A percentile compares a stretch with the other conserved stretches of the same genome.
These are phyloP conservation scores for Kandelia obovata DNA, from an alignment of 345 rosid species.

Conservation along the genomic window DNA sequence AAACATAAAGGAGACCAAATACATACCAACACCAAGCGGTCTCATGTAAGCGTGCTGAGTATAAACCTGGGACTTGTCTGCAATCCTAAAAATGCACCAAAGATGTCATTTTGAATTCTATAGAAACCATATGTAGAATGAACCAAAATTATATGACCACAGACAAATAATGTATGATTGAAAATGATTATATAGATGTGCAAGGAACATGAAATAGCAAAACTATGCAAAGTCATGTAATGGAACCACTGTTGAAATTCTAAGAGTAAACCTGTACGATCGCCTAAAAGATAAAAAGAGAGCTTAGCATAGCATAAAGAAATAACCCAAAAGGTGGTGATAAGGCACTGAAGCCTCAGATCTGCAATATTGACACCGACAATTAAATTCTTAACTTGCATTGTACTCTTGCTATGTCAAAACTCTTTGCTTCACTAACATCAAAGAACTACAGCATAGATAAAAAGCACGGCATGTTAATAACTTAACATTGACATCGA, in stretches of 20 bases:
- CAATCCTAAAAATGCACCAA: conserved; percentile 58
- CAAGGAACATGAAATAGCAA: neutral
- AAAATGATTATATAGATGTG: neutral
- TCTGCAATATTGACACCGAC: no score
- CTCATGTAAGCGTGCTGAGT: conserved; percentile 99
- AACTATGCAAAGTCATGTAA: neutral
- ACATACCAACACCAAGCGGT: conserved; percentile 96
- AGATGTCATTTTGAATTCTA: neutral
- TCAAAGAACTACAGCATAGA: no score
- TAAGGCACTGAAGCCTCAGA: no score
- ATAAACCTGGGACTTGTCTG: conserved; percentile 94
- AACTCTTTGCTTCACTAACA: no score
- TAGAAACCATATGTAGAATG: neutral
- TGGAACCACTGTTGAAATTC: neutral
- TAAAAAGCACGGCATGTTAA: no score
- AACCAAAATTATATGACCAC: neutral
- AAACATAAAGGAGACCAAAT: conserved; percentile 13
- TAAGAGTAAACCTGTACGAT: no score
- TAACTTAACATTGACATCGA: no score
- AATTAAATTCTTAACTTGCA: no score
- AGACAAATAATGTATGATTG: neutral
- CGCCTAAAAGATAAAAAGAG: no score
- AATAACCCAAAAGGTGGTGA: no score
- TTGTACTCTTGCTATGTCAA: no score
- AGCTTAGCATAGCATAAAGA: no score